Conservation (phyloP, 2,329 filamentous ascomycete genomes). For the Scytalidium sp. region DNA sequence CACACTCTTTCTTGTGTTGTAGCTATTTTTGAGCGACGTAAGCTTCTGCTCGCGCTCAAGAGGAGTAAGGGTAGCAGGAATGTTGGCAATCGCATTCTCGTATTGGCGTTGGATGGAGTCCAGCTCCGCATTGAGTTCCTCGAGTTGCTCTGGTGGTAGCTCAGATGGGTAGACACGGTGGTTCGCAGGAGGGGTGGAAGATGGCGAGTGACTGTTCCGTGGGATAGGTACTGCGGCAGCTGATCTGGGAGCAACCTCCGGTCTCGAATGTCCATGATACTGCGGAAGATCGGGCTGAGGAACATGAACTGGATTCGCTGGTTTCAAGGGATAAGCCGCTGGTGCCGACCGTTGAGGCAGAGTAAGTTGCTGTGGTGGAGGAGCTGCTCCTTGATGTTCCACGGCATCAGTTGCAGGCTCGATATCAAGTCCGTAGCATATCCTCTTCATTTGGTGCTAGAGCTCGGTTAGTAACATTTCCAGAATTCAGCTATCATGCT, state of each 20-base stretch:
- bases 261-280: neutral
- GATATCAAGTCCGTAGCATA: slow-evolving; percentile 6
- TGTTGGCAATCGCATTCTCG: slow-evolving; percentile 5
- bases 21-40: slow-evolving; percentile 21
- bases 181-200: slow-evolving; percentile 1
- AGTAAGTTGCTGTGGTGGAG: neutral
- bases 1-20: slow-evolving; percentile 22
- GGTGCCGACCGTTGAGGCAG: slow-evolving; percentile 2
- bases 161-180: slow-evolving; percentile 19
- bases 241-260: neutral
- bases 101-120: slow-evolving; percentile 14
- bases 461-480: neutral
- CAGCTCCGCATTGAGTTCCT: slow-evolving; percentile 16
- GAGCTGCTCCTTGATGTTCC: neutral
- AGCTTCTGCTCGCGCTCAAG: slow-evolving; percentile 9
- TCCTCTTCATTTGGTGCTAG: slow-evolving; percentile 7
- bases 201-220: neutral
- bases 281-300: neutral
- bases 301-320: neutral
- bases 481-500: neutral
- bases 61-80: slow-evolving; percentile 4
- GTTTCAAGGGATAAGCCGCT: slow-evolving; percentile 1
- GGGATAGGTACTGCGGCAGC: slow-evolving; percentile 1
- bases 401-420: slow-evolving; percentile 2
- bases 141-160: slow-evolving; percentile 14